Conservation (phyloP, 768 basidiomycete species). For the Russula abietina region DNA sequence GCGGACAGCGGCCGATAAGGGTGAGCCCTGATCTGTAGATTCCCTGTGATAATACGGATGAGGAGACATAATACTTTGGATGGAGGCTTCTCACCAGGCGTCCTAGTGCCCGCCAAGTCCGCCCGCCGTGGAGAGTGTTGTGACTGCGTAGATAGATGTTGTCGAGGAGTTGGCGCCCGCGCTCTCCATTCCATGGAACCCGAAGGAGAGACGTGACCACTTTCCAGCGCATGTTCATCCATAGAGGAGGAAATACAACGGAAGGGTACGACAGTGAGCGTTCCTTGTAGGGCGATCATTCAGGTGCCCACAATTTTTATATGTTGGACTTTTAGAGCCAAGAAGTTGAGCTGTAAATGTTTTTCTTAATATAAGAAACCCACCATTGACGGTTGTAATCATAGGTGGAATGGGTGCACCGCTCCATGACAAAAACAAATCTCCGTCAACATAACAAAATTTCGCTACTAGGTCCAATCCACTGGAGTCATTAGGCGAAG, state of each 20-base stretch:
- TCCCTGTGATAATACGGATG: not conserved
- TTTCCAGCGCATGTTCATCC: constrained; percentile 16
- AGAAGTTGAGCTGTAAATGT: not conserved
- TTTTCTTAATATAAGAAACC: constrained; percentile 13
- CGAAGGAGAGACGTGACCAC: constrained; percentile 6
- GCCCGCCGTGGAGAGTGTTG: not conserved
- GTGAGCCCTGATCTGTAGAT: not conserved
- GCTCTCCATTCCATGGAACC: constrained; percentile 7
- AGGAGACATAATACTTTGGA: not conserved
- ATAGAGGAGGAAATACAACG: constrained; percentile 12
- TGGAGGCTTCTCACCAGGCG: constrained; percentile 3
- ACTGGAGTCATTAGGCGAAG: constrained; percentile 8
- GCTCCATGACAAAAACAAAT: constrained; percentile 15
- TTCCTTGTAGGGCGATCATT: constrained; percentile 13
- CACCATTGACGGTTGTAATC: constrained; percentile 9
- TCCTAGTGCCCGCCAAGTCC: not conserved
- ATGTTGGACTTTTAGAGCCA: not conserved
- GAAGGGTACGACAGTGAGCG: constrained; percentile 8
- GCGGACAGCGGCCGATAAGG: not conserved
- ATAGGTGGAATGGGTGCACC: not conserved
- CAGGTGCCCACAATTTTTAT: constrained; percentile 10
- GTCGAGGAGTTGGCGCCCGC: constrained; percentile 10
- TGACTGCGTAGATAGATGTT: not conserved
- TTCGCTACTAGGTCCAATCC: constrained; percentile 3
- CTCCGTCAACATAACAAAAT: constrained; percentile 11